phyloP scores from a whole-genome alignment of 179 eudicot genomes.

The Camellia oleifera region DNA sequence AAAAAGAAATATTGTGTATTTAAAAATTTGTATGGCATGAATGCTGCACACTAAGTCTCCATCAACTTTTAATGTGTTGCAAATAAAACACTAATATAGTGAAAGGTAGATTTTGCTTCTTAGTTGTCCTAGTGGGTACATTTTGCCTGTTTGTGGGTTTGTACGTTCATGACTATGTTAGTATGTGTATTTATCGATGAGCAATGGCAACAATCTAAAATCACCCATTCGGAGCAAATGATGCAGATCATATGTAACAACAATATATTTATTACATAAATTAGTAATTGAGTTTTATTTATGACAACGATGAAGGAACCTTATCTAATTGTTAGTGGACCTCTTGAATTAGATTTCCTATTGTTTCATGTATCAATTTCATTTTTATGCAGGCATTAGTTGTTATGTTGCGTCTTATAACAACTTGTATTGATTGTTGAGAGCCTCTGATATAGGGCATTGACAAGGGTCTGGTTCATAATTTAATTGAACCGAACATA shows the following conservation, averaged over 20 bases:
- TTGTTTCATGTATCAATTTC: background rate
- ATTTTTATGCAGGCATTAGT: background rate
- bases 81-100: no score
- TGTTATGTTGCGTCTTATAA: background rate
- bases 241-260: background rate
- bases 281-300: background rate
- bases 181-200: background rate
- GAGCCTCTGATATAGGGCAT: background rate
- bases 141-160: background rate
- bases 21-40: no score
- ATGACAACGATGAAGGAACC: background rate
- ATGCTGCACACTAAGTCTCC: no score
- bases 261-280: background rate
- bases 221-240: background rate
- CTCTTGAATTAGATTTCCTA: background rate
- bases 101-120: background rate
- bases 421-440: background rate
- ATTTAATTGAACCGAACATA: background rate
- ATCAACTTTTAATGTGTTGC: no score
- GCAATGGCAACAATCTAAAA: background rate
- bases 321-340: background rate
- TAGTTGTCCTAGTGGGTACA: background rate
- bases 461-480: no score
- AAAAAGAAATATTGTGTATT: no score
- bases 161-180: background rate